Evolutionary conservation across 2,329 filamentous ascomycete genomes (phyloP), one percentile per base, ranked within the genome.

Genomic region (Dactylellina sp.): DNA sequence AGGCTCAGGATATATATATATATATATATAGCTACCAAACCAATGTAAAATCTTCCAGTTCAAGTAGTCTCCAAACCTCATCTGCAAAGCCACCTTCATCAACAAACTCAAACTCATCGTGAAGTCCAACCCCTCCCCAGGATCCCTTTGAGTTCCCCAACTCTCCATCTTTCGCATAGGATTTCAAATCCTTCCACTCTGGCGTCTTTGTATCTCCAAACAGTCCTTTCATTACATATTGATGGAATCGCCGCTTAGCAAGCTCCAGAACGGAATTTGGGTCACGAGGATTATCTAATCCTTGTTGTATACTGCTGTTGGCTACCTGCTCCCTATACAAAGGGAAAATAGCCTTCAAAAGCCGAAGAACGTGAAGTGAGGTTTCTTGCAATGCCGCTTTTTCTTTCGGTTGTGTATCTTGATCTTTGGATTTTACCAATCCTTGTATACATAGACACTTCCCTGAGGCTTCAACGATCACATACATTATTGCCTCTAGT

Each of bases 361-460:
- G 64, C 35, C 72, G 72, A 9, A 78, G 61, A 22, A 77, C 55
- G 62, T 76, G 76, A 52, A 70, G 65, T 12, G 76, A 72, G 11
- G 76, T 76, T 22, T 77, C 77, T 39, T 75, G 60, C 14, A 72
- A 25, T 5, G 62, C 63, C 20, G 52, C 22, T 25, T 52, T 12
- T 14, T 71, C 62, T 9, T 39, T 37, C 14, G 32, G 20, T 18
- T 56, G 28, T 7, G 18, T 16, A 14, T 16, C 53, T 46, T 63
- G 24, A 18, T 32, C 35, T 25, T 25, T 12, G 2, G 22, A 14
- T n/a, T 24, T 40, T 6, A 24, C 1, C 1, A 18, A 12, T 18
- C 35, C 37, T 1, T 42, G 68, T 9, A 61, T 39, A 20, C 68
- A 72, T 35, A 72, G 60, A 16, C 68, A 72, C 7, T 62, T 64